These are phyloP conservation scores for Ophiognomonia clavigignenti-juglandacearum DNA, from an alignment of 2,329 filamentous ascomycete species.

Conservation along the genomic window DNA sequence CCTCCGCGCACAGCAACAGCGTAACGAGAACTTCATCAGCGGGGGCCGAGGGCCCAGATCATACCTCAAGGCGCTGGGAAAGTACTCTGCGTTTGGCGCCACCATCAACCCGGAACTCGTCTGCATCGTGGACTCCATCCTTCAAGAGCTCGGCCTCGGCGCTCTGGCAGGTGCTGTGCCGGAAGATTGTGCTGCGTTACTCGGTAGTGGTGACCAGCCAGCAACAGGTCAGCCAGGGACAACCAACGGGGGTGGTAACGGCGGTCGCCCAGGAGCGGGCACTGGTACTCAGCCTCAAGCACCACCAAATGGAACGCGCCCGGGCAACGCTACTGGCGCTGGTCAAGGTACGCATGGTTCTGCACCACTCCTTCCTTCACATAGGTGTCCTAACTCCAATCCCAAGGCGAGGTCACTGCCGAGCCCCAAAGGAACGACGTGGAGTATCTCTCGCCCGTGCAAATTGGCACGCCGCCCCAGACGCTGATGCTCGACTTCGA, in stretches of 20 bases:
- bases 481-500: constrained; percentile 62
- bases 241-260: not conserved
- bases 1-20: constrained; percentile 34
- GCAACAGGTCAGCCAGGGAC: not conserved
- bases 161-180: not conserved
- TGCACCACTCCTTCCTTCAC: not conserved
- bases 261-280: not conserved
- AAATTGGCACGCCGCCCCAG: constrained; percentile 47
- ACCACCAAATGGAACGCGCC: constrained; percentile 2
- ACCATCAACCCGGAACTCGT: constrained; percentile 30
- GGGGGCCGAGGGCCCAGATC: constrained; percentile 31
- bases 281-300: not conserved
- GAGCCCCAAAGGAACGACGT: constrained; percentile 42
- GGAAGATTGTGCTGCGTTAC: not conserved
- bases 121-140: constrained; percentile 27
- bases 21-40: constrained; percentile 32
- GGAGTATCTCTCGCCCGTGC: constrained; percentile 54
- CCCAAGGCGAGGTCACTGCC: constrained; percentile 31
- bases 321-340: constrained; percentile 6
- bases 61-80: constrained; percentile 23
- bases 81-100: constrained; percentile 34
- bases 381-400: constrained; percentile 17
- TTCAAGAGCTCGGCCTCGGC: constrained; percentile 28
- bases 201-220: not conserved
- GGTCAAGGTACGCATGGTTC: constrained; percentile 13